Percentiles rank a stretch among this genome's conserved stretches.
phyloP scores from a whole-genome alignment of 345 rosid species.

The Camelina laxa region DNA sequence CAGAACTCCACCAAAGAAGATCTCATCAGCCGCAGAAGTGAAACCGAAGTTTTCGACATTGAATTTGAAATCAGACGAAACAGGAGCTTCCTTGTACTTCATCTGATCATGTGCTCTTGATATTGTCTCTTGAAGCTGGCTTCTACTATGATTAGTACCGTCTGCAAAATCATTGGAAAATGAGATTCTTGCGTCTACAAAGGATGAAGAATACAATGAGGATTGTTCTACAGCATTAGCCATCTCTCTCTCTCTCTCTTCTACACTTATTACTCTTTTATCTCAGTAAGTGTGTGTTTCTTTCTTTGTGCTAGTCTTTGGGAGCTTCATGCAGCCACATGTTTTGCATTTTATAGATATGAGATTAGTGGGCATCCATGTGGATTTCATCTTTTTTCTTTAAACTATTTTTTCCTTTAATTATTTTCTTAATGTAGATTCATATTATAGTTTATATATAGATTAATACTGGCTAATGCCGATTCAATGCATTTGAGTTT shows the following conservation, averaged over 20 bases:
- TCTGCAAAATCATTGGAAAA: conserved; percentile 86
- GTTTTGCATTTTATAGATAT: conserved; percentile 42
- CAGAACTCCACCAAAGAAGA: conserved; percentile 67
- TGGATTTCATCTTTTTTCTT: conserved; percentile 21
- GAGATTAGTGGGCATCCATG: conserved; percentile 39
- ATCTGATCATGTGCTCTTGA: conserved; percentile 28
- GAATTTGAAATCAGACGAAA: conserved; percentile 82
- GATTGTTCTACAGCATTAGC: conserved; percentile 51
- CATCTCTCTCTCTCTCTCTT: conserved; percentile 25
- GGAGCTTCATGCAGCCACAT: conserved; percentile 40
- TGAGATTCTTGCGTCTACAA: conserved; percentile 84
- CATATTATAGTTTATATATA: background rate
- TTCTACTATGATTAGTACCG: conserved; percentile 10
- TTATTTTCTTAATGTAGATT: background rate
- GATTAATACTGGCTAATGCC: background rate
- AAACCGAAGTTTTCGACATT: conserved; percentile 55
- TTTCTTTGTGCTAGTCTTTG: conserved; percentile 11
- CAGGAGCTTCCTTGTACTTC: conserved; percentile 82
- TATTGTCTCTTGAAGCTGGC: conserved; percentile 3
- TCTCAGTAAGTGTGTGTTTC: conserved; percentile 10
- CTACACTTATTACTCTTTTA: background rate
- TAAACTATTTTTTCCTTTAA: background rate
- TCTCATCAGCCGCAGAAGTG: conserved; percentile 87
- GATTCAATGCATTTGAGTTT: conserved; percentile 31
- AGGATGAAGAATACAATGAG: conserved; percentile 49